phyloP scores from a whole-genome alignment of 2,329 filamentous ascomycete species.

The Alternaria sp. region DNA sequence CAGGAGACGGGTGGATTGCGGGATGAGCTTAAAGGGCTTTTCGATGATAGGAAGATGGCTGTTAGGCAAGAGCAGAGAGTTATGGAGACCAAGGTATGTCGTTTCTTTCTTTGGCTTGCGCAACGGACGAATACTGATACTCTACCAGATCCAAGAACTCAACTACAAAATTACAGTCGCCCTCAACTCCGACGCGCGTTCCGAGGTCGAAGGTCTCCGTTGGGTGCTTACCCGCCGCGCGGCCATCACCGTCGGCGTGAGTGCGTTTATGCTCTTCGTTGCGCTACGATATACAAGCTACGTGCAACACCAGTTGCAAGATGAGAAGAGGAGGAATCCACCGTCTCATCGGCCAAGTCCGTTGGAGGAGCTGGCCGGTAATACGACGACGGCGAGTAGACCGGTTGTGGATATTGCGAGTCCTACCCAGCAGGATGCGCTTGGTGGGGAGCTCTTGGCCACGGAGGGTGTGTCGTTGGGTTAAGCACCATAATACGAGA shows the following conservation, averaged over 20 bases:
- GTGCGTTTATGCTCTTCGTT: constrained; percentile 57
- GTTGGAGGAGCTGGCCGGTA: constrained; percentile 21
- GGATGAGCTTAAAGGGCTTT: constrained; percentile 93
- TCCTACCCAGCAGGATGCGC: constrained; percentile 26
- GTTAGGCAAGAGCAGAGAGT: constrained; percentile 86
- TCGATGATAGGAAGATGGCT: constrained; percentile 93
- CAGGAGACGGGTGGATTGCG: constrained; percentile 84
- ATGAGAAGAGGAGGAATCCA: constrained; percentile 51
- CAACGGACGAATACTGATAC: neutral
- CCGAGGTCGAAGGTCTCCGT: constrained; percentile 87
- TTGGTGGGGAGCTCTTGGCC: constrained; percentile 45
- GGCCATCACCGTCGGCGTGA: constrained; percentile 64
- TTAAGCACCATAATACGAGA: constrained; percentile 17
- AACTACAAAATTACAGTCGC: constrained; percentile 95
- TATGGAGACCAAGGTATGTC: constrained; percentile 76
- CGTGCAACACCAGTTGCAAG: constrained; percentile 50
- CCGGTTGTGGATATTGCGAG: constrained; percentile 13
- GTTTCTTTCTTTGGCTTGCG: neutral
- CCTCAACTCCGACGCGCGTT: constrained; percentile 88
- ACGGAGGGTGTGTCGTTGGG: constrained; percentile 47
- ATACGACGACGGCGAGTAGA: neutral
- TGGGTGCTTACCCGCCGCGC: constrained; percentile 81
- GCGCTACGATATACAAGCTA: constrained; percentile 54
- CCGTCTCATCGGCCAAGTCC: constrained; percentile 25
- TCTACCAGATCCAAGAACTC: constrained; percentile 79